phyloP scores from a whole-genome alignment of 495 filamentous ascomycete genomes.

The Tirmania nivea region DNA sequence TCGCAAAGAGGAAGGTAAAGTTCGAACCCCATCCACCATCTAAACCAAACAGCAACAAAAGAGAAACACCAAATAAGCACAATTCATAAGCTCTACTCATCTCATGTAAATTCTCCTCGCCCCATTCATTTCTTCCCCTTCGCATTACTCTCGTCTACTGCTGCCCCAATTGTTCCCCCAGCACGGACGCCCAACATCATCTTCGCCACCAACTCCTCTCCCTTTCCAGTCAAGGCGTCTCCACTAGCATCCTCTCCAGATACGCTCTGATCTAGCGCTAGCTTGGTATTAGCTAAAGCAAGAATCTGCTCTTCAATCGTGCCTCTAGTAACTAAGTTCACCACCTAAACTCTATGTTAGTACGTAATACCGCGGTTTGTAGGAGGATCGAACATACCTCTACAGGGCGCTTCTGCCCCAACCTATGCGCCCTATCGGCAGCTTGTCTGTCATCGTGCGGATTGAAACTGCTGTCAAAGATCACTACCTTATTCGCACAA shows the following conservation, averaged over 20 bases:
- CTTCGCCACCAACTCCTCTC: conserved; percentile 39
- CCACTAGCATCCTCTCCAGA: conserved; percentile 33
- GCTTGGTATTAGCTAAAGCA: conserved; percentile 69
- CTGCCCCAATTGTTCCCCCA: not conserved
- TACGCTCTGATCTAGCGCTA: conserved; percentile 76
- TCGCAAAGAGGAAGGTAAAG: not conserved
- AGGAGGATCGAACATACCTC: conserved; percentile 37
- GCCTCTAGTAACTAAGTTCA: conserved; percentile 52
- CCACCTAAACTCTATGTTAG: not conserved
- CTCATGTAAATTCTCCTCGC: not conserved
- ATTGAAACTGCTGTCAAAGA: conserved; percentile 90
- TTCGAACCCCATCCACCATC: not conserved
- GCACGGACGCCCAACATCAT: conserved; percentile 30
- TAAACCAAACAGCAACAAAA: not conserved
- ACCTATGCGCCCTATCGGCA: conserved; percentile 85
- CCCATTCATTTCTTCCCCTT: conserved; percentile 14
- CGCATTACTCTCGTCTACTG: not conserved
- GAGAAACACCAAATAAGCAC: not conserved
- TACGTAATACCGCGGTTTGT: too few species aligned
- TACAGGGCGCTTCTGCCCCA: conserved; percentile 74
- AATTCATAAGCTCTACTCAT: not conserved
- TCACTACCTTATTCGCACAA: conserved; percentile 88
- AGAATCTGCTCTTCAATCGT: conserved; percentile 91
- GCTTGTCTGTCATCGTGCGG: conserved; percentile 93
- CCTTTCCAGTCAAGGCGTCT: conserved; percentile 22